phyloP scores from a whole-genome alignment of 169 alveolate species.

The Ichthyophthirius multifiliis region DNA sequence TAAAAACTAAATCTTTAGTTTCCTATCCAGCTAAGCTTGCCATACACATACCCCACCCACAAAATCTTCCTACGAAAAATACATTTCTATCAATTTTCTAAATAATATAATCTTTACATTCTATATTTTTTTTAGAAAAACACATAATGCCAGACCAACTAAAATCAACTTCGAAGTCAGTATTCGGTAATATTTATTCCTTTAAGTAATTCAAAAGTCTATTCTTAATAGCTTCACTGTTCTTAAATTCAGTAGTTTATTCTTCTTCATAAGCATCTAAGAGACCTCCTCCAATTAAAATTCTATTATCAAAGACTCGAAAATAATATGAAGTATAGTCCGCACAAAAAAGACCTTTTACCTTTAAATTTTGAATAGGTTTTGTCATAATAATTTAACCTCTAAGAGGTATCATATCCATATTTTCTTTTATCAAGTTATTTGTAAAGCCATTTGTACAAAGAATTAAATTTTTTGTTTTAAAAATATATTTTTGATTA shows the following conservation, averaged over 20 bases:
- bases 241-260: background rate
- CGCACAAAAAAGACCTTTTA: background rate
- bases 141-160: slow-evolving; percentile 10
- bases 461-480: background rate
- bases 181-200: background rate
- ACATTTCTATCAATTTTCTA: too few species aligned
- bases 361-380: background rate
- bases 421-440: background rate
- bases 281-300: slow-evolving; percentile 1
- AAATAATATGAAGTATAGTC: background rate
- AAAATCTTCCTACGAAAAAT: too few species aligned
- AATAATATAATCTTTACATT: too few species aligned
- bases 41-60: too few species aligned
- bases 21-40: too few species aligned
- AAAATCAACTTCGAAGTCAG: background rate
- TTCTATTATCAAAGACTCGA: background rate
- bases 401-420: background rate
- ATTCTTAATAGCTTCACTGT: background rate
- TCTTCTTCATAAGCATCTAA: background rate
- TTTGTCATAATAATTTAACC: background rate
- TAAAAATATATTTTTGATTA: background rate
- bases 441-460: slow-evolving; percentile 13
- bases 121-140: too few species aligned
- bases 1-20: too few species aligned
- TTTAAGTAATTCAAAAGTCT: background rate